Percentiles rank a stretch among this genome's conserved stretches.
These are phyloP conservation scores for Ampelomyces quisqualis DNA, from an alignment of 2,329 filamentous ascomycete genomes.

Conservation along the genomic window DNA sequence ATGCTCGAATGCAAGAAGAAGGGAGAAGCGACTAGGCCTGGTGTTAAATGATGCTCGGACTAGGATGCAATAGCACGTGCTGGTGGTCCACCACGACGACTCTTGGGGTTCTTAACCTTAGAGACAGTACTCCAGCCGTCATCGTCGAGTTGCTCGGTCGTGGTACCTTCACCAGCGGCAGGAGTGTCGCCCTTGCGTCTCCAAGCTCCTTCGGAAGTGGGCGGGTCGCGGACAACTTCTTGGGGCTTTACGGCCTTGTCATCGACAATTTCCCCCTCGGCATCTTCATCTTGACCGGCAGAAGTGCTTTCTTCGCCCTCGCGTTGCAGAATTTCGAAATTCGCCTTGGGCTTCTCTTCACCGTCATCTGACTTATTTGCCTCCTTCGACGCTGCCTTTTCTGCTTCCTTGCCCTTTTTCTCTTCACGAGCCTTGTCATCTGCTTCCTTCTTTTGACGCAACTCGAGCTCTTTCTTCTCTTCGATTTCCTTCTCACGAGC, in stretches of 20 bases:
- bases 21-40: conserved; percentile 11
- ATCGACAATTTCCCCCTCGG: conserved; percentile 53
- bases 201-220: conserved; percentile 44
- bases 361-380: conserved; percentile 37
- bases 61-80: conserved; percentile 52
- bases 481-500: conserved; percentile 86
- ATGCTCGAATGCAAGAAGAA: conserved; percentile 23
- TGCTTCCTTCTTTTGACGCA: conserved; percentile 81
- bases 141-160: conserved; percentile 52
- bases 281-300: conserved; percentile 49
- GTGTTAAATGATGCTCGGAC: conserved; percentile 11
- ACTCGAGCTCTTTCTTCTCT: conserved; percentile 73
- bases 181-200: conserved; percentile 40
- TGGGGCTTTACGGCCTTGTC: conserved; percentile 59
- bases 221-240: conserved; percentile 53
- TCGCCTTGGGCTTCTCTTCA: conserved; percentile 51
- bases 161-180: conserved; percentile 40
- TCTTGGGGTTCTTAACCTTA: conserved; percentile 46
- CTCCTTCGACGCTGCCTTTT: conserved; percentile 55
- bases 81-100: conserved; percentile 43
- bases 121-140: conserved; percentile 58
- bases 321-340: conserved; percentile 58
- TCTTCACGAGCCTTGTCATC: conserved; percentile 82
- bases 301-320: conserved; percentile 37
- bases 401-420: conserved; percentile 54